phyloP scores from a whole-genome alignment of 2,329 filamentous ascomycete species.

The Thelonectria blattea region DNA sequence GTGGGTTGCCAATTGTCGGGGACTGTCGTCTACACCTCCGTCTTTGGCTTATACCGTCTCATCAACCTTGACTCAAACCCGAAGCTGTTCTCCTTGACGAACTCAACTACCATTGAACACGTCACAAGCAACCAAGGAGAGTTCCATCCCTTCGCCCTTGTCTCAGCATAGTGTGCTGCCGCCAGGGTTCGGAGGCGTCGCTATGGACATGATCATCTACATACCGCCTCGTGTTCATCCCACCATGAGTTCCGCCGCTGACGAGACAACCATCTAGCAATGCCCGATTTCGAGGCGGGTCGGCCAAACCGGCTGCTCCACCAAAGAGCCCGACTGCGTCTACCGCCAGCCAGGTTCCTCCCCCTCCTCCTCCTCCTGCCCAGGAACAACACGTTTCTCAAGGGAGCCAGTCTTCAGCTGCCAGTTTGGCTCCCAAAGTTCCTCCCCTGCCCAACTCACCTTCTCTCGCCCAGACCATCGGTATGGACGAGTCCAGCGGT shows the following conservation, averaged over 20 bases:
- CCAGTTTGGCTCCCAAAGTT: constrained; percentile 61
- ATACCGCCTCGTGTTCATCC: constrained; percentile 17
- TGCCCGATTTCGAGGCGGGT: constrained; percentile 64
- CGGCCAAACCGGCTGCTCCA: constrained; percentile 56
- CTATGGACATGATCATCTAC: constrained; percentile 13
- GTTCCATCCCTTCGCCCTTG: constrained; percentile 29
- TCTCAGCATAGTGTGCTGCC: constrained; percentile 34
- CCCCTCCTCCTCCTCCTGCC: constrained; percentile 51
- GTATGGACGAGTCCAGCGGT: constrained; percentile 67
- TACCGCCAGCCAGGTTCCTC: constrained; percentile 55
- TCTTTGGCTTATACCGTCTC: not conserved
- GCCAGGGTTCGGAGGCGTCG: not conserved
- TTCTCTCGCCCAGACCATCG: constrained; percentile 70
- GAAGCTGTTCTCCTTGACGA: not conserved
- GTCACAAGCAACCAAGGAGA: not conserved
- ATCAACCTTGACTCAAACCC: not conserved
- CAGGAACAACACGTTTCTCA: constrained; percentile 54
- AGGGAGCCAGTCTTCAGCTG: constrained; percentile 58
- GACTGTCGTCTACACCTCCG: not conserved
- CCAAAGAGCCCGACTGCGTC: constrained; percentile 60
- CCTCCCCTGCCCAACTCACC: constrained; percentile 68
- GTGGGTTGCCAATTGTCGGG: not conserved
- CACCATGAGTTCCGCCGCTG: constrained; percentile 22
- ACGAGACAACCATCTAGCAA: constrained; percentile 51
- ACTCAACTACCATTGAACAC: not conserved